Evolutionary conservation across 768 basidiomycete species (phyloP), one percentile per base, ranked within the genome.

Genomic region (Jaapia argillacea): DNA sequence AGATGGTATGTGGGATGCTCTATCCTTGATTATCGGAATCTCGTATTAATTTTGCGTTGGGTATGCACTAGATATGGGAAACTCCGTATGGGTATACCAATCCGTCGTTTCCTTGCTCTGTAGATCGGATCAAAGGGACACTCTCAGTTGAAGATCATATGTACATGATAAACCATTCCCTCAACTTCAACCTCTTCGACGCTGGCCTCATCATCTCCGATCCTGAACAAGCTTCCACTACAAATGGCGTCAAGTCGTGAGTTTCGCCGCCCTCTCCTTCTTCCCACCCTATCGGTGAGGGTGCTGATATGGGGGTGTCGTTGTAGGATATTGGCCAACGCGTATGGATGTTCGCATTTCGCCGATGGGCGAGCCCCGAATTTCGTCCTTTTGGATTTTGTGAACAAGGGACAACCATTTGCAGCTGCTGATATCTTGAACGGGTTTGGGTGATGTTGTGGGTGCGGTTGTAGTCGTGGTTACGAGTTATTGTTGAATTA

Each of bases 41-140:
- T 42, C 12, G 23, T n/a, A n/a, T n/a, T n/a, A 21, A 10, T 3
- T 2, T 51, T 89, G 90, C 92, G 60, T 92, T 93, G 57, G 75
- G 77, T 2, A 90, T n/a, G 73, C n/a, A n/a, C n/a, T n/a, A n/a
- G n/a, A 66, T 78, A 18, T 78, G 77, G 75, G 76, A 77, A 55
- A 70, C 71, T 20, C 76, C 74, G 0, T 78, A 74, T 55, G 64
- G 61, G 33, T 62, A 67, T 4, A 76, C 73, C 3, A 61, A 78
- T 49, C 26, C 65, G 4, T 61, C 51, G 6, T 78, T 77, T 58
- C 73, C 76, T 0, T 79, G 77, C 54, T 62, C 56, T 16, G 68
- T 77, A 22, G 65, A 77, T 47, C 69, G 76, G 27, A 75, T 66
- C 23, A 51, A 50, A 14, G 75, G 75, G 0, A 70, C 74, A 5